These are phyloP conservation scores for Paraphaeosphaeria sporulosa DNA, from an alignment of 2,329 filamentous ascomycete species.

Conservation along the genomic window DNA sequence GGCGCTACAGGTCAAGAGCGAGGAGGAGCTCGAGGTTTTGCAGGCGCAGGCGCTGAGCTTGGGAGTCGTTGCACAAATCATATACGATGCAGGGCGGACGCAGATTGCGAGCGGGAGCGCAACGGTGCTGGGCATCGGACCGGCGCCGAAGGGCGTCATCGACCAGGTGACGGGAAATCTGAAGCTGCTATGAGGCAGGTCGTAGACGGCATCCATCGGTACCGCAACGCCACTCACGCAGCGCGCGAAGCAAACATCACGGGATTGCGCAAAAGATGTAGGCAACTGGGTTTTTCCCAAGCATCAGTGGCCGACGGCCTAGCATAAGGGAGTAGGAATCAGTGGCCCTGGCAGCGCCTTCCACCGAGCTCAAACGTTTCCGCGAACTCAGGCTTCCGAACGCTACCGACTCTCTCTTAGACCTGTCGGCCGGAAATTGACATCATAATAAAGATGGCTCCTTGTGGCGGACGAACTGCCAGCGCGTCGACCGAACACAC, in stretches of 20 bases:
- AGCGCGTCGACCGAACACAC: constrained; percentile 78
- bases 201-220: too few relatives aligned
- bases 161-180: constrained; percentile 85
- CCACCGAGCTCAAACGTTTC: constrained; percentile 49
- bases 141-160: constrained; percentile 83
- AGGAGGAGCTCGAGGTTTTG: constrained; percentile 79
- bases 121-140: constrained; percentile 80
- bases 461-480: constrained; percentile 79
- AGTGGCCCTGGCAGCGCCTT: constrained; percentile 45
- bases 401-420: constrained; percentile 75
- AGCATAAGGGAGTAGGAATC: constrained; percentile 73
- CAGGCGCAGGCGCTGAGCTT: constrained; percentile 82
- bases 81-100: constrained; percentile 94
- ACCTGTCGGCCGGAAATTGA: constrained; percentile 96
- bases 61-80: constrained; percentile 86
- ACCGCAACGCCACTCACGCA: not conserved
- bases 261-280: constrained; percentile 61
- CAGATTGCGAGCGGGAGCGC: constrained; percentile 94
- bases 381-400: constrained; percentile 59
- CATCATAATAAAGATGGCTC: constrained; percentile 83
- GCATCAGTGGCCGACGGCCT: constrained; percentile 91
- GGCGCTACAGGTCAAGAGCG: constrained; percentile 84
- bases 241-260: not conserved
- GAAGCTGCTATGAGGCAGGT: constrained; percentile 74
- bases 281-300: constrained; percentile 84